Base-by-base conservation (phyloP, 129 eudicot genomes). In the Centaurea solstitialis region DNA sequence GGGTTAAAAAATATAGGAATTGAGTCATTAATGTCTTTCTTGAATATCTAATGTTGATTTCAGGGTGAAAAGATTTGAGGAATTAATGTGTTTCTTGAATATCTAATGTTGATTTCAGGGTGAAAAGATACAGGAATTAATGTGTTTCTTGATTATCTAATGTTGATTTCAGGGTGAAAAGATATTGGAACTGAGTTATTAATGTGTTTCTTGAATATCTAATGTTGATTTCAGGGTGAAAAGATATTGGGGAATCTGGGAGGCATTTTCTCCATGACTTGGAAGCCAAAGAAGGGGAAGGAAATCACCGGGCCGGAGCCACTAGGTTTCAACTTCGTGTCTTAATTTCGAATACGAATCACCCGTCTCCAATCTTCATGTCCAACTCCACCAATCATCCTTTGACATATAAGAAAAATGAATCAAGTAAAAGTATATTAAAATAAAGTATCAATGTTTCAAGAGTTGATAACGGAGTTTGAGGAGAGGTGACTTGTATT, bases 241-340 rank as follows among this genome's bases (percentile, higher is more conserved):
- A 96, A 96, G 71, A 79, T 90, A 70, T 71, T 96, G 81, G 91
- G 89, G 24, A 88, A 47, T 83, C 98, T 96, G 7, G 99, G 99
- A 33, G 98, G 99, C 28, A 93, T 96, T 98, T 96, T 96, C 78
- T 89, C 99, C 41, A 91, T 82, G 97, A 91, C 98, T 18, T 96
- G 99, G 98, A 93, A 93, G 93, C 95, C 98, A 74, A 96, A 87
- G 87, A 96, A 93, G 86, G 87, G 91, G 20, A 87, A 77, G 53
- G 80, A 86, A 45, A 90, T 96, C 65, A 77, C 69, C 9, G 99
- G 97, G 69, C 99, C 99, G 4, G 74, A 67, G 76, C 65, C 85
- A 62, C 37, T 88, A 91, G 99, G 98, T 96, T 72, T 75, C 53
- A 17, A 17, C 24, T 75, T 61, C 10, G 75, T 68, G 57, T 64